Conservation (phyloP, 1,284 basidiomycete genomes). For the Malassezia slooffiae region DNA sequence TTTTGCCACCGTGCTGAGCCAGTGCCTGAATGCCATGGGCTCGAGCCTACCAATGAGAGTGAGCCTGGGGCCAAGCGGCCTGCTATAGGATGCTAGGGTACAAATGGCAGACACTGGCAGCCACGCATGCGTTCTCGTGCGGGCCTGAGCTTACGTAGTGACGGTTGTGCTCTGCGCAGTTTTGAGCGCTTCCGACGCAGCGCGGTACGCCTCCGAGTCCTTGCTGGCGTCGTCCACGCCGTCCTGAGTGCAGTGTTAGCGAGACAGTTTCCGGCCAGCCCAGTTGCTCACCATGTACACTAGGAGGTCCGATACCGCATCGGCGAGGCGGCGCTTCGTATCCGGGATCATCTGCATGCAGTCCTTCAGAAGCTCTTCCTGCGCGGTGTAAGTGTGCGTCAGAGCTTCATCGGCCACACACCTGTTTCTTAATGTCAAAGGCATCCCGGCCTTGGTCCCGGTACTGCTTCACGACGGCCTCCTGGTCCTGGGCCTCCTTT, state of each 20-base stretch:
- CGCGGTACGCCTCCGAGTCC: background rate
- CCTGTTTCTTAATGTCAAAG: slow-evolving; percentile 12
- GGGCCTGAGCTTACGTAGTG: no score
- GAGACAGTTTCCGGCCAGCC: background rate
- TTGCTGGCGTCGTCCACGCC: background rate
- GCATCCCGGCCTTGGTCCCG: slow-evolving; percentile 2
- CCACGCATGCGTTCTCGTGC: no score
- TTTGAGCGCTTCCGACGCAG: background rate
- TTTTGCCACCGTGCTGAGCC: no score
- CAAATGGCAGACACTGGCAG: no score
- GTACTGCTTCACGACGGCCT: background rate
- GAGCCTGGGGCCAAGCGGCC: no score
- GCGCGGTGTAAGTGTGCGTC: no score
- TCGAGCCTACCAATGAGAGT: no score
- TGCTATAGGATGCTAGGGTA: no score
- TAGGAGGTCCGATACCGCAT: slow-evolving; percentile 3
- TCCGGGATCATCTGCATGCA: slow-evolving; percentile 12
- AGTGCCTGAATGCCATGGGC: no score
- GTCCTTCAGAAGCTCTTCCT: slow-evolving; percentile 12
- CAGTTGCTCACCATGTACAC: slow-evolving; percentile 4
- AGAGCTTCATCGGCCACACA: background rate
- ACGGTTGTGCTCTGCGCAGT: background rate
- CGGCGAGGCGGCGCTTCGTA: slow-evolving; percentile 8
- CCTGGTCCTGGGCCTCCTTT: slow-evolving; percentile 11
- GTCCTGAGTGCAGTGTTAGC: background rate